Evolutionary conservation across 495 filamentous ascomycete genomes (phyloP), one percentile per base, ranked within the genome.

Genomic region (Haplographium delicatum): DNA sequence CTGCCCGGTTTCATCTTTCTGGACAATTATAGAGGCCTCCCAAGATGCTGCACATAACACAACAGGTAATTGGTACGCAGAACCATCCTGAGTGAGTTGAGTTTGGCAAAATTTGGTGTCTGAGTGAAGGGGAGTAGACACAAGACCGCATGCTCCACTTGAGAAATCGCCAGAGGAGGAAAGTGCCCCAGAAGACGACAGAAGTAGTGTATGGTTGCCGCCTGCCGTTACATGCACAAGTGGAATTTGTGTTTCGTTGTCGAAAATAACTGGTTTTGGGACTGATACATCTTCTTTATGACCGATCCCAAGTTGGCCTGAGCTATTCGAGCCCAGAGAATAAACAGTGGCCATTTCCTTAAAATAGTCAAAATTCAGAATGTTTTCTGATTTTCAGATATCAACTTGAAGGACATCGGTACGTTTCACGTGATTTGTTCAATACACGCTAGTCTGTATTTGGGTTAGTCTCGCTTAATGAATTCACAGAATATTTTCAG

Each of bases 241-340:
- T 28, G 52, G 41, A 47, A 56, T 51, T 22, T 58, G n/a, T 0
- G 57, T 48, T 23, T 41, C 26, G 9, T 51, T 43, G 9, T 68
- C 56, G 53, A 81, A 76, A 27, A 75, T 45, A 58, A 84, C 87
- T 49, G 61, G 67, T 39, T 82, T 76, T 4, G 89, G 89, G 0
- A 70, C 65, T 3, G 82, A 83, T 10, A 85, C 78, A 64, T 95
- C 90, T 51, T 88, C 74, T 37, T 67, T 73, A 65, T 91, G 85
- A 19, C 80, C 80, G 39, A 96, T 73, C 28, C 85, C 88, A 28
- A 98, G 77, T 62, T 98, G 93, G 44, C 88, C 88, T 5, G 82
- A 86, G 30, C 86, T 83, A 65, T 96, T 98, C 24, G 91, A 96
- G 27, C 93, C 93, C 55, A 96, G 81, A n/a, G 89, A 82, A 62